Base-by-base conservation (phyloP, 768 basidiomycete species). In the Podaxis sp. region DNA sequence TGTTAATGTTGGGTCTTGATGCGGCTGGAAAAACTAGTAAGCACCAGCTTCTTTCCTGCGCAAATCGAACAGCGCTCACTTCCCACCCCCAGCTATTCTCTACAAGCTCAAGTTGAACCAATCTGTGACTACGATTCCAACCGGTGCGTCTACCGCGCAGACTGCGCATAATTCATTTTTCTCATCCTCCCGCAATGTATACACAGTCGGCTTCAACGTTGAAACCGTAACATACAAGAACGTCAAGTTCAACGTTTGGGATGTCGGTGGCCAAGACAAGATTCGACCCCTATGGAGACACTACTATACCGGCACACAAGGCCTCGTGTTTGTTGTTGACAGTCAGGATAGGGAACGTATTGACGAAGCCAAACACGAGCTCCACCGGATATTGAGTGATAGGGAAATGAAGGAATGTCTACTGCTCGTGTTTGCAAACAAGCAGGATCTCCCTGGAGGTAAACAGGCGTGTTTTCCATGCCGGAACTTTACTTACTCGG, bases 221-320 rank as follows among this genome's bases (percentile, higher is more conserved):
- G 96, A 99, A 78, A 99, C 96, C 3, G 96, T 99, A 58, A 97
- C 95, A 52, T 99, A 99, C 80, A 97, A 97, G 84, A 98, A 99
- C 65, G 95, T 94, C 72, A 93, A 93, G 74, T 95, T 94, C 80
- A 94, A 93, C 68, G 90, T 93, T 6, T 92, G 95, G 94, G 95
- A 97, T 73, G 96, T 99, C 44, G 96, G 96, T 70, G 96, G 96
- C n/a, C 96, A 99, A 79, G 96, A 99, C 82, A 99, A 99, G 84
- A 99, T 99, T 72, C 85, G 96, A 56, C 96, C 96, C 26, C 82
- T 99, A 46, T 99, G 96, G 96, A 85, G 96, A 78, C 96, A 99
- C 77, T 99, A 99, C 77, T 99, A 98, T 80, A 98, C 96, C 12
- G 96, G 96, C 64, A 99, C 96, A 1, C 96, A 99, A 78, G 96